These are phyloP conservation scores for Aspergillus kassunensis DNA, from an alignment of 495 filamentous ascomycete genomes.

Conservation along the genomic window DNA sequence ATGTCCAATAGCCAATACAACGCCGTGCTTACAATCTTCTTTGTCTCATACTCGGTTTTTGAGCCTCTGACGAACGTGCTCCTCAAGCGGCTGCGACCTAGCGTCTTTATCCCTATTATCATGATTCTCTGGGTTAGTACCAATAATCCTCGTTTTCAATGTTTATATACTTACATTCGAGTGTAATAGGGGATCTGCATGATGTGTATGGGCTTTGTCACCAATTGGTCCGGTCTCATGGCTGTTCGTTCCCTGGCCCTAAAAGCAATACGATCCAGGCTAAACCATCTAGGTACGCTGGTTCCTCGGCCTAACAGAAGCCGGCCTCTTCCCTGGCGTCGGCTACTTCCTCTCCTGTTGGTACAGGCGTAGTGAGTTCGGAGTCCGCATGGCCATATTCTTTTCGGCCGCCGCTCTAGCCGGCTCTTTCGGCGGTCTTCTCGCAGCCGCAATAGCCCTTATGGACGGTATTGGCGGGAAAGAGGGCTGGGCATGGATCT, in stretches of 20 bases:
- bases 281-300: slow-evolving; percentile 49
- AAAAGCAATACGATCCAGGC: no score
- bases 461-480: slow-evolving; percentile 59
- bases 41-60: slow-evolving; percentile 83
- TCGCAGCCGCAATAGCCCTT: slow-evolving; percentile 60
- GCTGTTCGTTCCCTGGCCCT: slow-evolving; percentile 51
- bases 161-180: background rate
- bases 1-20: slow-evolving; percentile 74
- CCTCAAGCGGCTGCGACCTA: slow-evolving; percentile 70
- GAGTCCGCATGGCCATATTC: slow-evolving; percentile 77
- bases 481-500: slow-evolving; percentile 71
- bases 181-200: slow-evolving; percentile 68
- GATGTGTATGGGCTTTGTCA: slow-evolving; percentile 77
- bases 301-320: slow-evolving; percentile 82
- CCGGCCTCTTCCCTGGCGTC: slow-evolving; percentile 81
- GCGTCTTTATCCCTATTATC: slow-evolving; percentile 62
- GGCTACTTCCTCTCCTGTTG: slow-evolving; percentile 87
- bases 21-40: slow-evolving; percentile 77
- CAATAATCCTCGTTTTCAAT: background rate
- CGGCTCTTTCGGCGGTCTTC: slow-evolving; percentile 62
- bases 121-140: slow-evolving; percentile 52
- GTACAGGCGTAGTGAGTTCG: slow-evolving; percentile 80
- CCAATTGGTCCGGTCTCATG: slow-evolving; percentile 75
- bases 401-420: slow-evolving; percentile 61
- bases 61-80: slow-evolving; percentile 87